Base-by-base conservation (phyloP, 306 rosid species). In the Castanea sativa region DNA sequence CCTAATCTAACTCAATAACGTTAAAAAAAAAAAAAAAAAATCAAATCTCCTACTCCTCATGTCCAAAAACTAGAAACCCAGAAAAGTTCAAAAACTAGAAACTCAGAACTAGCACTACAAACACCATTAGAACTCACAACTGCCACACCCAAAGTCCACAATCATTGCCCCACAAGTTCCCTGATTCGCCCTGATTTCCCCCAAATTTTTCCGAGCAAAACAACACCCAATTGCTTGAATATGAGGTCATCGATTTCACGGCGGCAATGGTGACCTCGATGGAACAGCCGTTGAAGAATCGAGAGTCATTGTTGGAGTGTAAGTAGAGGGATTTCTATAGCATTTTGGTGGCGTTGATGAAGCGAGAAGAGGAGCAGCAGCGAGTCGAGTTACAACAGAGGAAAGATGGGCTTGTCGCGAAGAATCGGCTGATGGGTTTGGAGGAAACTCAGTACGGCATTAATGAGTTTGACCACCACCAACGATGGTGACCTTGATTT, bases 341-440 rank as follows among this genome's bases (percentile, higher is more conserved):
- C 30, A 92, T 95, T 2, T 79, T 95, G 41, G 88, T 89, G 20
- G 79, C 91, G 5, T 94, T 98, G 64, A 90, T 94, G 21, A 91
- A 90, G 25, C 89, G 99, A 15, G 99, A 95, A 71, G 97, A 93
- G 84, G 98, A 95, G 65, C 86, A 98, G 19, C 96, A 93, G 86
- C 77, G 97, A 35, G 69, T 86, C 7, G 99, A 95, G 41, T 95
- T 97, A 11, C 98, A 93, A 14, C 98, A 93, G 93, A 80, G 98
- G 83, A 95, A 95, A 72, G 99, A 95, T 4, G 98, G 97, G 51
- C 79, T 93, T n/a, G 99, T 95, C 16, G 99, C 99, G 14, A 93
- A 95, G 92, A 95, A 89, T 25, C 75, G 99, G 45, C 55, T 95
- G 3, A 91, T 91, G 97, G 90, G 92, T 45, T 81, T 88, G 6